Conservation (phyloP, 140 eudicot genomes). For the Oenanthe javanica region DNA sequence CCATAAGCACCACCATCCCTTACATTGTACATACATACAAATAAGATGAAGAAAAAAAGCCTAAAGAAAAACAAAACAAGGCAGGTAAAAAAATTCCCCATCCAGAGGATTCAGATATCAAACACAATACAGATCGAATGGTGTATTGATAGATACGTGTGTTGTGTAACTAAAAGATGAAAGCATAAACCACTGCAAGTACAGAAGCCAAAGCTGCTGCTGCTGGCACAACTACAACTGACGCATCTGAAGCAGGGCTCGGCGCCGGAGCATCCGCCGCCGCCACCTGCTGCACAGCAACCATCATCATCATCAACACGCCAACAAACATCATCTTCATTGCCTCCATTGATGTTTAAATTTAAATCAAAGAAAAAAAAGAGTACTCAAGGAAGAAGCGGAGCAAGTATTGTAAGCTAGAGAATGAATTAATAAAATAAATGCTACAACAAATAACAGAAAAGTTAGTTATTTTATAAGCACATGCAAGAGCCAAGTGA, state of each 20-base stretch:
- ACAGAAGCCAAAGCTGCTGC: constrained; percentile 34
- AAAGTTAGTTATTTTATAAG: background rate
- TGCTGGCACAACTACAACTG: constrained; percentile 14
- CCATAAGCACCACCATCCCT: no score
- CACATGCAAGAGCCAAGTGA: background rate
- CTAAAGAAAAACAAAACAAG: no score
- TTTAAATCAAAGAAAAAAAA: background rate
- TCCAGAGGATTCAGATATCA: background rate
- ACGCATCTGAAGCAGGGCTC: constrained; percentile 25
- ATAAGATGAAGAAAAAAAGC: background rate
- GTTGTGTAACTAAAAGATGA: constrained; percentile 11
- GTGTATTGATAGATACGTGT: background rate
- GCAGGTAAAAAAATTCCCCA: background rate
- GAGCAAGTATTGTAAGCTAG: background rate
- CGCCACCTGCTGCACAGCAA: constrained; percentile 16
- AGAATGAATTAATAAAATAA: no score
- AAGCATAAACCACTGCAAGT: constrained; percentile 13
- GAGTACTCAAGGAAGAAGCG: background rate
- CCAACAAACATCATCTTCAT: constrained; percentile 25
- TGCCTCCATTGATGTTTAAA: constrained; percentile 21
- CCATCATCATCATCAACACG: constrained; percentile 15
- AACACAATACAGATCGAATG: background rate
- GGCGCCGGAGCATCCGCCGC: constrained; percentile 37
- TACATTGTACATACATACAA: background rate
- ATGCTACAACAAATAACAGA: background rate